A percentile compares a stretch with the other conserved stretches of the same genome.
These are phyloP conservation scores for Hypomontagnella monticulosa DNA, from an alignment of 495 filamentous ascomycete genomes.

Conservation along the genomic window DNA sequence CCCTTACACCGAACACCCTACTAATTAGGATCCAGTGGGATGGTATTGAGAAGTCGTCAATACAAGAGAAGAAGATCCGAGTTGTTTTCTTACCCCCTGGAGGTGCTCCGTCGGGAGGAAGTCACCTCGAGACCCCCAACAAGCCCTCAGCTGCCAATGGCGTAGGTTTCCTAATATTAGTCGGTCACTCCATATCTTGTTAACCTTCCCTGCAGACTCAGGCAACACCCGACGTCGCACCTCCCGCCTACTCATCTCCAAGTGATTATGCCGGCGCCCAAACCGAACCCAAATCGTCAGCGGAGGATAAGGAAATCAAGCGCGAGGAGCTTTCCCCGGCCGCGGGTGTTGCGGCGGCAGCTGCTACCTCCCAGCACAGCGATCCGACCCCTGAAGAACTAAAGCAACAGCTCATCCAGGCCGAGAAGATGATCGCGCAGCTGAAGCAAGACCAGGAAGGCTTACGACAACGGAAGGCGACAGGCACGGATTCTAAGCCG, in stretches of 20 bases:
- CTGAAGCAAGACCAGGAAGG: conserved; percentile 76
- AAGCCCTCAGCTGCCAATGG: conserved; percentile 35
- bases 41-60: conserved; percentile 74
- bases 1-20: background rate
- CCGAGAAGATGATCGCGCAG: conserved; percentile 75
- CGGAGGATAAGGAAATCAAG: conserved; percentile 46
- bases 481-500: conserved; percentile 48
- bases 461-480: conserved; percentile 74
- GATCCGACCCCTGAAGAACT: conserved; percentile 67
- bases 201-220: conserved; percentile 24
- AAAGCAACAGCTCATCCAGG: conserved; percentile 76
- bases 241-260: conserved; percentile 43
- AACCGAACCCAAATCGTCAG: conserved; percentile 52
- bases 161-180: conserved; percentile 25
- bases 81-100: conserved; percentile 80
- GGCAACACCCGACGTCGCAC: conserved; percentile 34
- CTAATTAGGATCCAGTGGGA: conserved; percentile 67
- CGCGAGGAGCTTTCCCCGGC: conserved; percentile 42
- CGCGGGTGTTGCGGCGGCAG: conserved; percentile 54
- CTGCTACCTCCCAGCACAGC: conserved; percentile 54
- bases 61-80: conserved; percentile 96
- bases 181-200: background rate
- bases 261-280: conserved; percentile 36
- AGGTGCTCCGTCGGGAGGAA: conserved; percentile 39
- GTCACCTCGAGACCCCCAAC: conserved; percentile 33